These are phyloP conservation scores for Aquanectria penicillioides DNA, from an alignment of 2,329 filamentous ascomycete genomes.

Conservation along the genomic window DNA sequence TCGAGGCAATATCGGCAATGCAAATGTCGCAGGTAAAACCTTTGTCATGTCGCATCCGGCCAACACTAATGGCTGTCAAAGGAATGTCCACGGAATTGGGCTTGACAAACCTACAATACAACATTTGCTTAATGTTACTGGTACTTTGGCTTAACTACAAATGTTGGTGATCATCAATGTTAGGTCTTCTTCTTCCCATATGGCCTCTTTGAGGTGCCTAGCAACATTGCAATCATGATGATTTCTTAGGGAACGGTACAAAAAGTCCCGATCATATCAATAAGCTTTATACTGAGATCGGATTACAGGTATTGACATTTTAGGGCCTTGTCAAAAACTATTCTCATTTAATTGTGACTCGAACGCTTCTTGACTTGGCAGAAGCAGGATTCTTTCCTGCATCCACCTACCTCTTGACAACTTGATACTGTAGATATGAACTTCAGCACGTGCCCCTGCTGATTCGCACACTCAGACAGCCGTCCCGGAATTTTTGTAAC, in stretches of 20 bases:
- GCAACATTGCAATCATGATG: slow-evolving; percentile 13
- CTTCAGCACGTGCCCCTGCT: no score
- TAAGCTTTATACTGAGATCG: background rate
- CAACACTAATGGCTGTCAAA: no score
- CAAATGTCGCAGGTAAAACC: slow-evolving; percentile 39
- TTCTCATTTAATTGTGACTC: background rate
- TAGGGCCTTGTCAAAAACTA: slow-evolving; percentile 16
- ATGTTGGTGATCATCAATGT: no score
- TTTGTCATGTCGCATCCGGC: no score
- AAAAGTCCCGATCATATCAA: background rate
- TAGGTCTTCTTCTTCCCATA: slow-evolving; percentile 39
- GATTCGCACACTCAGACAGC: no score
- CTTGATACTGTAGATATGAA: slow-evolving; percentile 29
- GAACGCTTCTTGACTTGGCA: slow-evolving; percentile 1
- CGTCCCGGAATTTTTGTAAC: no score
- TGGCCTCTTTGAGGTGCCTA: slow-evolving; percentile 24
- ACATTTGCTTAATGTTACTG: slow-evolving; percentile 58
- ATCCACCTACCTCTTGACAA: slow-evolving; percentile 6
- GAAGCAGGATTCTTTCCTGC: slow-evolving; percentile 18
- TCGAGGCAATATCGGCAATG: slow-evolving; percentile 42
- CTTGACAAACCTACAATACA: slow-evolving; percentile 62
- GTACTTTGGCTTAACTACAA: no score
- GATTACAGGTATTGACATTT: background rate
- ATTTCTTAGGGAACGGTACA: slow-evolving; percentile 18
- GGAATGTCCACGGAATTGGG: slow-evolving; percentile 38